Evolutionary conservation across 192 early-diverging fungal genomes (phyloP), one percentile per base, ranked within the genome.

Genomic region (Rhizoclosmatium globosum): DNA sequence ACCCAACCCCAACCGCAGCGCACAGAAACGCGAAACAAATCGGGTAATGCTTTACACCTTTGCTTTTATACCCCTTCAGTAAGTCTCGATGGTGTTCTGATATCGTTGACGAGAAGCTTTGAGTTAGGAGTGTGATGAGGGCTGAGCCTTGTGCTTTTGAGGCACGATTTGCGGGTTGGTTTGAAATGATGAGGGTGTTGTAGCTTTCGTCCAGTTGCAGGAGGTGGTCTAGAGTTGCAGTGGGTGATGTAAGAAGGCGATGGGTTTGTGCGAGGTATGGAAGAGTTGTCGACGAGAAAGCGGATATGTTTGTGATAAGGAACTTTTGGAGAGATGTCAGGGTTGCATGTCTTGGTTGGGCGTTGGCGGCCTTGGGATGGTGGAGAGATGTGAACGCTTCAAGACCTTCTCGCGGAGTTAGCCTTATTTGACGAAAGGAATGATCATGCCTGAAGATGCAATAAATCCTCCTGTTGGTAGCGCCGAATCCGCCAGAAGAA

Each of bases 401-500:
- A 4, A 99, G 88, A 31, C 31, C 31, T 31, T 31, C 31, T 39
- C 13, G 13, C 41, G 68, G 56, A 21, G 15, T 21, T 21, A 58
- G 21, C 17, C 47, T 45, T 13, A 38, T 19, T 15, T 91, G 92
- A 57, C 87, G 78, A 68, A 95, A 94, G 78, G 56, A 93, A 92
- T 2, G 95, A 92, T 81, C 97, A 96, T 4, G 97, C 87, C 97
- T 6, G 91, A 90, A 7, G 96, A 97, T 21, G 96, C 92, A 21
- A 99, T 94, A 83, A 99, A 99, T 4, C 97, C 97, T 39, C 97
- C 96, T 0, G 95, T 96, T 1, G 97, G 97, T 7, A 99, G 88
- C 56, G 95, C 94, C 6, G 96, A 97, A 85, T 99, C 97, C 3
- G 94, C 90, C 21, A 99, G 87, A 74, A 94, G 88, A 85, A 91